Evolutionary conservation across 169 alveolate species (phyloP).

Genomic region (Blepharisma undulans): DNA sequence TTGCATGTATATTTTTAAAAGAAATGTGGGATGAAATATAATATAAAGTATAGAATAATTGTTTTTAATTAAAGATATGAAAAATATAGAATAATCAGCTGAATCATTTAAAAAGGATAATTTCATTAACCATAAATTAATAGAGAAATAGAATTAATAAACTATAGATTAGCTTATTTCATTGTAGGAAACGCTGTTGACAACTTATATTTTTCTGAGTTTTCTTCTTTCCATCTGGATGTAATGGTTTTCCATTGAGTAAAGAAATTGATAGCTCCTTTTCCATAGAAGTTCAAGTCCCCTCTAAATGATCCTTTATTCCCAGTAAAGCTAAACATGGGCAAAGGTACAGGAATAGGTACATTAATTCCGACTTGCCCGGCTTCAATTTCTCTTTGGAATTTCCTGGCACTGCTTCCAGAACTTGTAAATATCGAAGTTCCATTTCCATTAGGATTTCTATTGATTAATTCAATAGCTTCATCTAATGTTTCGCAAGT

Average conservation of each 20-base stretch:
- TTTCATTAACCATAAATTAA: no score
- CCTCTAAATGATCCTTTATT: constrained; percentile 81
- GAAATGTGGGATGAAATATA: no score
- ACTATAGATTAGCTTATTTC: not conserved
- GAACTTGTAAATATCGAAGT: constrained; percentile 80
- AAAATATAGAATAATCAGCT: no score
- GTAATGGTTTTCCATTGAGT: constrained; percentile 85
- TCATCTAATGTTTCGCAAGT: constrained; percentile 73
- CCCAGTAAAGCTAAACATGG: constrained; percentile 80
- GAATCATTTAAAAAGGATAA: no score
- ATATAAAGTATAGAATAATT: no score
- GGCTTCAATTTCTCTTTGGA: constrained; percentile 70
- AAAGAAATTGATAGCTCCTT: constrained; percentile 73
- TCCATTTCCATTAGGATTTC: constrained; percentile 77
- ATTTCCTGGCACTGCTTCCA: constrained; percentile 78
- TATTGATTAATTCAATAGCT: constrained; percentile 76
- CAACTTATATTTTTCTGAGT: not conserved
- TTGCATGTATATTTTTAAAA: no score
- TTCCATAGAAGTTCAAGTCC: constrained; percentile 86
- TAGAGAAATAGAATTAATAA: not conserved
- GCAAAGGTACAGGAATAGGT: constrained; percentile 84
- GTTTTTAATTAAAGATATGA: no score
- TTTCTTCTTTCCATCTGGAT: constrained; percentile 74
- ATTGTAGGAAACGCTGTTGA: not conserved
- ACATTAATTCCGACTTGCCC: constrained; percentile 84